Base-by-base conservation (phyloP, 176 grass and related monocot genomes). In the Oryza meridionalis region DNA sequence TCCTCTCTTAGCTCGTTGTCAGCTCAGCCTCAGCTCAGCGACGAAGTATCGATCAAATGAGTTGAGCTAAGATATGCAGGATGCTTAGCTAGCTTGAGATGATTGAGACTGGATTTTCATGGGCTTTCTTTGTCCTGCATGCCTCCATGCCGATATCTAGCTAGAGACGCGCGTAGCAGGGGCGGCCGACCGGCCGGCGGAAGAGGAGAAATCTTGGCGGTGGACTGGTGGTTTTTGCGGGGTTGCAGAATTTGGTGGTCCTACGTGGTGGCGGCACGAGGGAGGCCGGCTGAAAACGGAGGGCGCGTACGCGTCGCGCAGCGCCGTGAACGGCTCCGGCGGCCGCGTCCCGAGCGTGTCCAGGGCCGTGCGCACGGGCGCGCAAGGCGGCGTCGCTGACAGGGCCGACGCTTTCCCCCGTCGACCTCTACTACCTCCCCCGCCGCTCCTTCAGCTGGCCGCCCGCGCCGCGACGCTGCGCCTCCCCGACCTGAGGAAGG, bases 181-280 rank as follows among this genome's bases (percentile, higher is more conserved):
- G 55, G 27, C 27, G 27, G 27, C 55, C 19, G n/a, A 4, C 33
- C 33, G 33, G 33, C 33, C 33, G 33, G 33, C 33, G 33, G 51
- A 13, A 37, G 33, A 40, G 72, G 71, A 88, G 82, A 88, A 90
- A 90, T 82, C 88, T 85, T 88, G 85, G 82, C 73, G 73, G 82
- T 35, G 33, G 4, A 35, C 33, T 35, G 33, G 33, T 72, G 47
- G 35, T 84, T 84, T 66, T 13, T 29, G 61, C 64, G 67, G 47
- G 21, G 12, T 31, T 77, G 24, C 51, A 84, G 89, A 94, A 89
- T 91, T 78, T 87, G 84, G 84, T 90, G 67, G 65, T 73, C 71
- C 72, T 79, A 91, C 76, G 81, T 89, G 92, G 86, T 77, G 92
- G 79, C 72, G 70, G 43, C 31, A 72, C 59, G 49, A 79, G 80